Conservation (phyloP, 139 green algal genomes). For the Penium margaritaceum region DNA sequence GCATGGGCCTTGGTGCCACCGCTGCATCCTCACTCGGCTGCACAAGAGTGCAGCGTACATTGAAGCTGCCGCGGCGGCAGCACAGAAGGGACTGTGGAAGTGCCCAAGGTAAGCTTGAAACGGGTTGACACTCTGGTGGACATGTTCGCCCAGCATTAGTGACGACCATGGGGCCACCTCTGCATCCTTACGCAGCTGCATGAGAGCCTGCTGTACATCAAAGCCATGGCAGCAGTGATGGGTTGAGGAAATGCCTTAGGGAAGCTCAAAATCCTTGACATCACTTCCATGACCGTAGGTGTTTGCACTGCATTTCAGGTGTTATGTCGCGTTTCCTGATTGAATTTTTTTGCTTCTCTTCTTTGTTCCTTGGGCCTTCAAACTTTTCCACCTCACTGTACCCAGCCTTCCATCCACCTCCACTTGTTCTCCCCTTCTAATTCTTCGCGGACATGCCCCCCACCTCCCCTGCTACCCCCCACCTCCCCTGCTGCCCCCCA, state of each 20-base stretch:
- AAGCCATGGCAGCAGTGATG: no score
- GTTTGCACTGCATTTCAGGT: no score
- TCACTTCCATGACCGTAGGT: no score
- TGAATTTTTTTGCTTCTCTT: no score
- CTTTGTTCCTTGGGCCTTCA: background rate
- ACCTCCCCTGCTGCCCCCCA: no score
- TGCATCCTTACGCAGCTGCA: background rate
- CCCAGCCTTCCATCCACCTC: background rate
- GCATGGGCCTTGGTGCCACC: constrained; percentile 28
- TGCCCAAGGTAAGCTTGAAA: constrained; percentile 7
- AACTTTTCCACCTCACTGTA: background rate
- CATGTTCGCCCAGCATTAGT: no score
- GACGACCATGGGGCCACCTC: no score
- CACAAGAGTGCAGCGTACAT: constrained; percentile 15
- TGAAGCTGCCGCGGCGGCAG: background rate
- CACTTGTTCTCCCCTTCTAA: background rate
- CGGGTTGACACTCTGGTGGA: no score
- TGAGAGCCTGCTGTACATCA: background rate
- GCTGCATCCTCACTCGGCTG: constrained; percentile 26
- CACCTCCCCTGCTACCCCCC: no score
- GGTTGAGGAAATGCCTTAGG: no score
- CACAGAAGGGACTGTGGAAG: background rate
- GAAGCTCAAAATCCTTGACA: background rate
- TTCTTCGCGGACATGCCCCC: no score
- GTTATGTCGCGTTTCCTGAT: no score